phyloP scores from a whole-genome alignment of 2,329 filamentous ascomycete species.

The Diaporthe citriasiana region DNA sequence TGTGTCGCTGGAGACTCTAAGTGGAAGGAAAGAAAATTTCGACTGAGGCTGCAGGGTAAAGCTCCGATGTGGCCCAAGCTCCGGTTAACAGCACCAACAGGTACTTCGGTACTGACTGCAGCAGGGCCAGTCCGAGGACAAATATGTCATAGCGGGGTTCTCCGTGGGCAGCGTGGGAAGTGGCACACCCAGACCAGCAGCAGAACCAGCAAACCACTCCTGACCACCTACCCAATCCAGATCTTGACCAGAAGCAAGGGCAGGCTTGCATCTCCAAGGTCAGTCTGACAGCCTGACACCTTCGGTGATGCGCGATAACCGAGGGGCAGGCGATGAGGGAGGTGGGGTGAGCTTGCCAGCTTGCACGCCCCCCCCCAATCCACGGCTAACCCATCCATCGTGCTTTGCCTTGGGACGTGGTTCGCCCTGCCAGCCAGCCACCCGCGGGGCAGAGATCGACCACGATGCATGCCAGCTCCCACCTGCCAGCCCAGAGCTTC shows the following conservation, averaged over 20 bases:
- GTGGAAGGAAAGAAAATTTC: conserved; percentile 20
- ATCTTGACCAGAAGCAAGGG: conserved; percentile 9
- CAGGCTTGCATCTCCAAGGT: background rate
- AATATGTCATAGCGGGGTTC: conserved; percentile 29
- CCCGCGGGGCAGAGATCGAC: conserved; percentile 5
- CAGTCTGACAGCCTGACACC: conserved; percentile 8
- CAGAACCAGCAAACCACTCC: background rate
- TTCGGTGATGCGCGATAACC: conserved; percentile 37
- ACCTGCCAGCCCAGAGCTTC: conserved; percentile 4
- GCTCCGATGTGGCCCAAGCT: conserved; percentile 32
- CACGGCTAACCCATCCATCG: background rate
- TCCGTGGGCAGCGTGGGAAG: conserved; percentile 5
- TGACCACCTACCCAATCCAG: conserved; percentile 30
- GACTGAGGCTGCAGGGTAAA: conserved; percentile 17
- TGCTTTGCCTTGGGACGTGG: background rate
- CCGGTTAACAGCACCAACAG: too few relatives aligned
- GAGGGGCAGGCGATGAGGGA: conserved; percentile 25
- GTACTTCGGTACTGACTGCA: too few relatives aligned
- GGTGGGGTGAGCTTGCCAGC: conserved; percentile 23
- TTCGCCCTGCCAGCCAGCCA: conserved; percentile 9
- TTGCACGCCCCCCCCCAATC: background rate
- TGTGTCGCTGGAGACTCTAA: background rate
- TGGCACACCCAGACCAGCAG: background rate
- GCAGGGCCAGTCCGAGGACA: background rate
- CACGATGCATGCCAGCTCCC: conserved; percentile 19